Evolutionary conservation across 495 filamentous ascomycete species (phyloP).

Genomic region (Talaromyces wortmannii): DNA sequence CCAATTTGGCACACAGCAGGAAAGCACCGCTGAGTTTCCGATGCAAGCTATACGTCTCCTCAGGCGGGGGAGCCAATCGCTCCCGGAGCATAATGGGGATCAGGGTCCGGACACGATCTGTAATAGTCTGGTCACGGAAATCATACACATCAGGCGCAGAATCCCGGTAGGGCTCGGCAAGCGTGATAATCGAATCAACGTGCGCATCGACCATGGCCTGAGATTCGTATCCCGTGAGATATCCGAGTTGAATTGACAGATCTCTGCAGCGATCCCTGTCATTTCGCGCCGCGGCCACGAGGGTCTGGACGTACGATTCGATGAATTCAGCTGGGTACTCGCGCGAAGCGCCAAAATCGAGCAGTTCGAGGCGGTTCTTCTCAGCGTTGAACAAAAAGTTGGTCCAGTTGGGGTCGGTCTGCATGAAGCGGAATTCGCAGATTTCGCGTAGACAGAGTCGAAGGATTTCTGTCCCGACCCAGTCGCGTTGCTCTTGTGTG

Average conservation of each 20-base stretch:
- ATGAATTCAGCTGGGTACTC: conserved; percentile 81
- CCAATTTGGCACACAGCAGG: conserved; percentile 79
- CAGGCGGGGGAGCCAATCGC: conserved; percentile 81
- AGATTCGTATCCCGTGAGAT: conserved; percentile 85
- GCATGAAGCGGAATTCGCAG: conserved; percentile 92
- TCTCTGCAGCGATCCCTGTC: conserved; percentile 56
- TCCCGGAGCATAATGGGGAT: conserved; percentile 93
- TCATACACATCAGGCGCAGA: conserved; percentile 80
- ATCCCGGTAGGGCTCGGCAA: conserved; percentile 83
- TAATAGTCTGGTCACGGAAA: conserved; percentile 91
- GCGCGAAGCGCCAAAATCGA: conserved; percentile 91
- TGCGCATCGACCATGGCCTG: conserved; percentile 82
- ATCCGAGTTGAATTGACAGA: conserved; percentile 78
- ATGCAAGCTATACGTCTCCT: conserved; percentile 96
- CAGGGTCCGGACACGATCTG: conserved; percentile 74
- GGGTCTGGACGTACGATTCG: conserved; percentile 63
- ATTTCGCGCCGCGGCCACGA: conserved; percentile 66
- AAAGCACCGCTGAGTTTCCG: conserved; percentile 95
- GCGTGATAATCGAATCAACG: conserved; percentile 68
- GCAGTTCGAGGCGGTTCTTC: conserved; percentile 72
- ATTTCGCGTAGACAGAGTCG: conserved; percentile 92
- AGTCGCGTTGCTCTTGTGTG: conserved; percentile 77
- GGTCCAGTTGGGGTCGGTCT: conserved; percentile 99
- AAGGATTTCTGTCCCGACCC: conserved; percentile 84
- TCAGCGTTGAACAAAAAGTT: conserved; percentile 87